A percentile compares a stretch with the other conserved stretches of the same genome.
Evolutionary conservation across 1,284 basidiomycete species (phyloP).

Genomic region (Hemileia vastatrix): DNA sequence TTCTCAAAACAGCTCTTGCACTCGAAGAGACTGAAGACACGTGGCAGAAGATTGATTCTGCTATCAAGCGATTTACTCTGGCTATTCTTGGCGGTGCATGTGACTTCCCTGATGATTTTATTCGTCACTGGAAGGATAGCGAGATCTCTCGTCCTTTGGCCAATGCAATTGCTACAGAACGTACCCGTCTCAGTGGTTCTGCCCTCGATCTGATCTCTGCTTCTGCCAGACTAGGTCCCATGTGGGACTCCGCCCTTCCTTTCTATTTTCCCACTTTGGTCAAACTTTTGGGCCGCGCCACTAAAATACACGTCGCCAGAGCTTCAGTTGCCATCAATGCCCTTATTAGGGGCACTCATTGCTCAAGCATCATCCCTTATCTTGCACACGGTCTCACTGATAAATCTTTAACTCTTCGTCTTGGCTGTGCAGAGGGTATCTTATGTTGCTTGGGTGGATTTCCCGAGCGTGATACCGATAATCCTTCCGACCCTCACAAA

Average conservation of each 20-base stretch:
- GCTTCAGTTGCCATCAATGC: constrained; percentile 55
- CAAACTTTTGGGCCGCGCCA: constrained; percentile 61
- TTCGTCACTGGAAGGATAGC: constrained; percentile 50
- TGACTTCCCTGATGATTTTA: constrained; percentile 54
- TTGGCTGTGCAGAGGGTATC: constrained; percentile 57
- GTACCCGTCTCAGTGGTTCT: constrained; percentile 62
- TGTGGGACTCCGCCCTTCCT: constrained; percentile 61
- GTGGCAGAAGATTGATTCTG: constrained; percentile 64
- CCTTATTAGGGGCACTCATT: constrained; percentile 60
- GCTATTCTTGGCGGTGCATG: constrained; percentile 55
- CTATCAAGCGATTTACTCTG: constrained; percentile 52
- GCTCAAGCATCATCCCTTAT: constrained; percentile 58
- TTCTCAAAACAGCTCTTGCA: constrained; percentile 49
- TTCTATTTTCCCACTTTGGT: constrained; percentile 61
- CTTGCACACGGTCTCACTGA: constrained; percentile 56
- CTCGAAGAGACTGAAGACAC: constrained; percentile 68
- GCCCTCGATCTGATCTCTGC: constrained; percentile 58
- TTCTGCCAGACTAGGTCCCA: constrained; percentile 54
- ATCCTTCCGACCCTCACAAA: constrained; percentile 46
- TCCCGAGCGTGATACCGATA: constrained; percentile 18
- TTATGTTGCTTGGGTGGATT: constrained; percentile 30
- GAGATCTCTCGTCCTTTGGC: constrained; percentile 13
- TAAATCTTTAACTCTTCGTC: constrained; percentile 58
- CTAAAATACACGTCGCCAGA: constrained; percentile 65
- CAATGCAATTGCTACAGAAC: constrained; percentile 55